phyloP scores from a whole-genome alignment of 2,329 filamentous ascomycete species.

The Thelonectria olida region DNA sequence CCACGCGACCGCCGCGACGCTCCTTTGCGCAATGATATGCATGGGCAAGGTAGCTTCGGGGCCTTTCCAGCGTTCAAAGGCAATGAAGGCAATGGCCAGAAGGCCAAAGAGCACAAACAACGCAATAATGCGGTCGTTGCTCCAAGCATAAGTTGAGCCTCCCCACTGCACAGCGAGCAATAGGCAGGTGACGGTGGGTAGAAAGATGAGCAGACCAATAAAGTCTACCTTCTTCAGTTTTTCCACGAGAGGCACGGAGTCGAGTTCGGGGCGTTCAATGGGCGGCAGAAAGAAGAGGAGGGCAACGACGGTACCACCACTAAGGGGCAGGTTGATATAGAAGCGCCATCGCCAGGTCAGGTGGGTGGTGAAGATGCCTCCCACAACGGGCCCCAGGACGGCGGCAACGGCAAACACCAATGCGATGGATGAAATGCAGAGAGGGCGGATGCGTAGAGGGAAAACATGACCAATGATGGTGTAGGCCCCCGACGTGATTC shows the following conservation, averaged over 20 bases:
- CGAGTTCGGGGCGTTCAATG: constrained; percentile 30
- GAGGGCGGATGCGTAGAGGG: constrained; percentile 43
- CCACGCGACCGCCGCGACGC: constrained; percentile 46
- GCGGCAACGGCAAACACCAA: constrained; percentile 56
- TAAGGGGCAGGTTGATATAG: constrained; percentile 52
- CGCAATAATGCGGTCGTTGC: constrained; percentile 31
- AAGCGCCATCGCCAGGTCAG: constrained; percentile 52
- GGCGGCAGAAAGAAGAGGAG: constrained; percentile 44
- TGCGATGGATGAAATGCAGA: constrained; percentile 46
- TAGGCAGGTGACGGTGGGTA: constrained; percentile 54
- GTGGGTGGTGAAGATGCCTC: constrained; percentile 46
- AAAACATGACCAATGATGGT: constrained; percentile 51
- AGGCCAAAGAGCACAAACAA: constrained; percentile 45
- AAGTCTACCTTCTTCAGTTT: constrained; percentile 40
- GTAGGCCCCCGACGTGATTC: constrained; percentile 55
- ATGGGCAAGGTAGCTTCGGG: constrained; percentile 55
- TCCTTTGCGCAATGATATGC: constrained; percentile 51
- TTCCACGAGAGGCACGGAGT: constrained; percentile 30
- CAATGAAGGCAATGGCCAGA: constrained; percentile 46
- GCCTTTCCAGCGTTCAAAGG: constrained; percentile 48
- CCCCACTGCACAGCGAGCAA: constrained; percentile 62
- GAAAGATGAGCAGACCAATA: constrained; percentile 43
- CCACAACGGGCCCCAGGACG: constrained; percentile 45
- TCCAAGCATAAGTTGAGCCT: constrained; percentile 47
- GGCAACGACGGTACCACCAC: constrained; percentile 43